Percentiles rank a stretch among this genome's conserved stretches.
Conservation (phyloP, 371 early-diverging fungal genomes). For the Choanephora cucurbitarum region DNA sequence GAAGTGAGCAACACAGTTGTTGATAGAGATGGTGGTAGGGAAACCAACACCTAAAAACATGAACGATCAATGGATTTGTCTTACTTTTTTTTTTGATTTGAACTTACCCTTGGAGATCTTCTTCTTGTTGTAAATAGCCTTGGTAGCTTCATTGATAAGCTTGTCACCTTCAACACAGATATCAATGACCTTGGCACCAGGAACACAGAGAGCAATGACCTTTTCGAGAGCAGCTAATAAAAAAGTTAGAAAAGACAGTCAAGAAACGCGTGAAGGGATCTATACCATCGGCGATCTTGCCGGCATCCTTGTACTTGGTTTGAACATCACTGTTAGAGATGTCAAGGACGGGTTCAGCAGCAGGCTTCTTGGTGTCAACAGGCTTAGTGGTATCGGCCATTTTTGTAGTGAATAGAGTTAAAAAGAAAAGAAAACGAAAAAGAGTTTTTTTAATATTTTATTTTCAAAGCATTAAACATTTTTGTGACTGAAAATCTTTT, state of each 20-base stretch:
- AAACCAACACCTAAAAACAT: conserved; percentile 92
- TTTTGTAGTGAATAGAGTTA: background rate
- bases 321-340: conserved; percentile 69
- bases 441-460: background rate
- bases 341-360: conserved; percentile 24
- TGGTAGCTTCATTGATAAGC: conserved; percentile 61
- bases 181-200: conserved; percentile 76
- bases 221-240: conserved; percentile 65
- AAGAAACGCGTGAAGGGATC: conserved; percentile 13
- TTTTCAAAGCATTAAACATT: background rate
- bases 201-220: conserved; percentile 69
- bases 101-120: conserved; percentile 67
- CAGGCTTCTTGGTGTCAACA: conserved; percentile 21
- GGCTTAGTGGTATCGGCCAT: conserved; percentile 28
- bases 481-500: background rate
- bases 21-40: conserved; percentile 86
- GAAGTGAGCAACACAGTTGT: conserved; percentile 86
- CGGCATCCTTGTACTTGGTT: conserved; percentile 88
- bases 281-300: conserved; percentile 85
- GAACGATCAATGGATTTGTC: too few relatives aligned
- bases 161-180: conserved; percentile 86
- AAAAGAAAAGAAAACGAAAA: conserved; percentile 3
- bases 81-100: too few relatives aligned
- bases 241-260: background rate
- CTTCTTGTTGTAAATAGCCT: conserved; percentile 54